Base-by-base conservation (phyloP, 345 rosid species). In the Citropsis articulata region DNA sequence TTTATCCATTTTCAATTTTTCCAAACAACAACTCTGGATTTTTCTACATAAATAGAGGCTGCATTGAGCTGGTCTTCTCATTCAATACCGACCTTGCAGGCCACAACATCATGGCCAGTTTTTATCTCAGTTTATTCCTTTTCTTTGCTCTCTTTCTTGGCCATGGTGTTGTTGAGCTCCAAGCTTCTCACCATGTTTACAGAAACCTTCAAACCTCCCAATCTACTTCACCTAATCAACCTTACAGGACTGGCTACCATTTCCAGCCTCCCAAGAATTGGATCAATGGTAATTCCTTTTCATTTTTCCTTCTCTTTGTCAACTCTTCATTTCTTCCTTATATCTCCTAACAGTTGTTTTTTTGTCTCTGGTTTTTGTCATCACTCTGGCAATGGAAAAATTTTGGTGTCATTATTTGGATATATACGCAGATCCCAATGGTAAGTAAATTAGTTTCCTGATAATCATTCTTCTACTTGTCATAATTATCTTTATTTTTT, bases 181-280 rank as follows among this genome's bases (percentile, higher is more conserved):
- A 87, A 27, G 96, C 96, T 61, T 86, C 92, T 2, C 92, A 88
- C 21, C 85, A 79, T 82, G 77, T 85, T 61, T 87, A 64, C 80
- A 42, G 40, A 2, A 80, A 82, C 63, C 80, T 81, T 69, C 80
- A 80, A 57, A 77, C 66, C 69, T 45, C 35, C 68, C 73, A 83
- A 28, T 66, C 82, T 66, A 42, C 82, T 31, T 4, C 82, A 10
- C 6, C 68, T 62, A 80, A 50, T 48, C 93, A 91, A 80, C 90
- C 91, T 22, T 91, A 92, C 77, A 86, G 97, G 71, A 91, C 95
- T 81, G 88, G 82, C 36, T 92, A 77, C 35, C 95, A 92, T 80
- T 92, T 92, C 48, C 97, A 92, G 71, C 93, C 93, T 19, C 89
- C 89, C 9, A 89, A 85, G 80, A 89, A 91, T 55, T 92, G 97